A percentile compares a stretch with the other conserved stretches of the same genome.
These are phyloP conservation scores for Saitozyma sp. DNA, from an alignment of 768 basidiomycete species.

Conservation along the genomic window DNA sequence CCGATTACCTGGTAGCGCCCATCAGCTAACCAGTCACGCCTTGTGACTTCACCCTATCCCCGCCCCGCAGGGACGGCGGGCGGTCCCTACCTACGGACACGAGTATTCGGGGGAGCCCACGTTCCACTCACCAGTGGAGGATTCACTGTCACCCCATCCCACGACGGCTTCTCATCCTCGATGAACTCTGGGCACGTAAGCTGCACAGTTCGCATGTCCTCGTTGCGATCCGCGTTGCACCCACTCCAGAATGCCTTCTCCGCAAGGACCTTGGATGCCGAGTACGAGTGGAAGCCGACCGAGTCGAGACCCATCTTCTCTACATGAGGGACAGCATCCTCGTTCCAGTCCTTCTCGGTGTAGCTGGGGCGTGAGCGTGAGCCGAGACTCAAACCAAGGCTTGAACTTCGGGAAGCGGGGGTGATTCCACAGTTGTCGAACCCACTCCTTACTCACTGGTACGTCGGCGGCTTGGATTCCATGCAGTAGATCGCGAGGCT, in stretches of 20 bases:
- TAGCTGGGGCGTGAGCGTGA: conserved; percentile 12
- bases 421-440: no score
- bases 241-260: conserved; percentile 38
- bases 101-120: no score
- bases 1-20: conserved; percentile 47
- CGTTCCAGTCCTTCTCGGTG: conserved; percentile 46
- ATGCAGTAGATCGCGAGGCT: conserved; percentile 35
- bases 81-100: no score
- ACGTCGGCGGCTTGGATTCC: no score
- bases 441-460: no score
- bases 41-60: no score
- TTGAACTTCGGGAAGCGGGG: no score
- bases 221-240: background rate
- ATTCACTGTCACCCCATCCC: conserved; percentile 46
- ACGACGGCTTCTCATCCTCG: conserved; percentile 47
- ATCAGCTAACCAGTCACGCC: no score
- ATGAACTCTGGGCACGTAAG: conserved; percentile 26
- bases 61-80: no score
- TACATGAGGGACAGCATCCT: conserved; percentile 8
- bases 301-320: conserved; percentile 19
- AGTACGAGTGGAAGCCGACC: conserved; percentile 7
- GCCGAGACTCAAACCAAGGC: no score
- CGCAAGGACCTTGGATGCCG: conserved; percentile 42
- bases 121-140: conserved; percentile 36
- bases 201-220: background rate